Evolutionary conservation across 1,284 basidiomycete species (phyloP).

Genomic region (Ganoderma boninense): DNA sequence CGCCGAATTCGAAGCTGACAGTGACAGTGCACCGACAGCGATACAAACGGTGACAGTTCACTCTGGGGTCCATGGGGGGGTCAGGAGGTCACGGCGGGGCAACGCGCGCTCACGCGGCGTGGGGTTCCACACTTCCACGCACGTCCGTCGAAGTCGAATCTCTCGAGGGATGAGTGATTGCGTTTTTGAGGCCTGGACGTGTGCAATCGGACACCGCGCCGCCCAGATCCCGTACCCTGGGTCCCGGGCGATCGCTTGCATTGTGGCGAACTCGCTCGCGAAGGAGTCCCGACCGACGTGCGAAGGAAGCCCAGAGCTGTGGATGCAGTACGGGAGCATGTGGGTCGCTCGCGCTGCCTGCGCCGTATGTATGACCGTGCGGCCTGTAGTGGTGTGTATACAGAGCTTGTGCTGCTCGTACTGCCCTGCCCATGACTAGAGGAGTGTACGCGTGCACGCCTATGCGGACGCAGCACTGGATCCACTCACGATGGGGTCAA

Average conservation of each 20-base stretch:
- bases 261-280: slow-evolving; percentile 1
- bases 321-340: slow-evolving; percentile 6
- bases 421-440: background rate
- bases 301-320: slow-evolving; percentile 4
- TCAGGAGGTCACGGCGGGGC: background rate
- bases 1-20: background rate
- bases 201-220: background rate
- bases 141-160: background rate
- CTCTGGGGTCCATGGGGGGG: background rate
- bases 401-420: background rate
- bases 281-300: background rate
- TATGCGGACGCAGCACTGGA: background rate
- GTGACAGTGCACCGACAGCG: background rate
- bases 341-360: background rate
- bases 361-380: background rate
- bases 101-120: background rate
- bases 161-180: slow-evolving; percentile 1
- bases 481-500: background rate
- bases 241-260: slow-evolving; percentile 3
- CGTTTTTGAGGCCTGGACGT: slow-evolving; percentile 8
- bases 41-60: background rate
- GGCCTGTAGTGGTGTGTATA: background rate
- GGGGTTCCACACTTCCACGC: slow-evolving; percentile 1
- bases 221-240: background rate
- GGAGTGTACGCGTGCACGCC: background rate